phyloP scores from a whole-genome alignment of 495 filamentous ascomycete species.

The Penicillium turbatum region DNA sequence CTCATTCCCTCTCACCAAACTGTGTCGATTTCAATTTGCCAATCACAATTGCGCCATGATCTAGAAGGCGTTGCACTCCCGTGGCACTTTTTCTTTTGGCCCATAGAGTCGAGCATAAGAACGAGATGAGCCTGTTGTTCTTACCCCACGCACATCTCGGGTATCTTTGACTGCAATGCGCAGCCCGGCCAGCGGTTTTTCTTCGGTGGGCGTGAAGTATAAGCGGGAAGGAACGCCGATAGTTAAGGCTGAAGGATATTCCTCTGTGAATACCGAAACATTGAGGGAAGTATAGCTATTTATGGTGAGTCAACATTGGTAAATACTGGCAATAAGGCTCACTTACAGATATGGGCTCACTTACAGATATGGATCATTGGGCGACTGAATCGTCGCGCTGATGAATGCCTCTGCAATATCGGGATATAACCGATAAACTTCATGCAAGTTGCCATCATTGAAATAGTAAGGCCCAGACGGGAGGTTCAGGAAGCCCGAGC shows the following conservation, averaged over 20 bases:
- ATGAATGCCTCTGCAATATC: not conserved
- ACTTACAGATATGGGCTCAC: no score
- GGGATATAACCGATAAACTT: not conserved
- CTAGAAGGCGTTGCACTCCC: conserved; percentile 18
- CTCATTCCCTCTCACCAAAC: conserved; percentile 9
- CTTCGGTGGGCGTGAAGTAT: conserved; percentile 8
- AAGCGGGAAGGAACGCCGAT: conserved; percentile 24
- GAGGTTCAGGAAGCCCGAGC: no score
- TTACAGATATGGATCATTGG: not conserved
- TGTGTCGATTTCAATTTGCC: conserved; percentile 32
- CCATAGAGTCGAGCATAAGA: conserved; percentile 20
- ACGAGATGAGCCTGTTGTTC: conserved; percentile 17
- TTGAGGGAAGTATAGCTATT: not conserved
- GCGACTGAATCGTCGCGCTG: not conserved
- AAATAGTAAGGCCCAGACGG: conserved; percentile 1
- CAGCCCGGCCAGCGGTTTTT: conserved; percentile 22
- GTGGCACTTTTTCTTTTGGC: no score
- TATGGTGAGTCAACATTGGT: no score
- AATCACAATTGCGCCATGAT: conserved; percentile 30
- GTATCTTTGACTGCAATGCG: conserved; percentile 35
- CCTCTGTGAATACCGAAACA: not conserved
- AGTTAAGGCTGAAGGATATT: not conserved
- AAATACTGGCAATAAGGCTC: no score
- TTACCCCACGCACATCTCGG: conserved; percentile 23
- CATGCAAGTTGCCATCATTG: not conserved